phyloP scores from a whole-genome alignment of 129 eudicot species.

The Artemisia annua region DNA sequence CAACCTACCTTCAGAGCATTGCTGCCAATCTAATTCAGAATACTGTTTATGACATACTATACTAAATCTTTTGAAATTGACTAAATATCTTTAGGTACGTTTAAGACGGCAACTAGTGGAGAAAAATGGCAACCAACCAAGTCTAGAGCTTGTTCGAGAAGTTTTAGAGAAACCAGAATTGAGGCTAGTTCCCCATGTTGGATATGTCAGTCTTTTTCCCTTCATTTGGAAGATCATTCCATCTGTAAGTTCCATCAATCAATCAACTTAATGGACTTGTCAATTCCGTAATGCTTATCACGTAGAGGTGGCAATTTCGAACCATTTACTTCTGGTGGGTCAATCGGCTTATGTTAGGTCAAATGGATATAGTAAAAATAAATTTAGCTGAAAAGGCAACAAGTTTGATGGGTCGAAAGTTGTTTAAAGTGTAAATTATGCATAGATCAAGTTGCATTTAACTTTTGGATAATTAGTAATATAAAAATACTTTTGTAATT shows the following conservation, averaged over 20 bases:
- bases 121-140: constrained; percentile 46
- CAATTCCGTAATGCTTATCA: background rate
- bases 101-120: constrained; percentile 62
- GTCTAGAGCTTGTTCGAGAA: constrained; percentile 73
- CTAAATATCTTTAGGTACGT: constrained; percentile 58
- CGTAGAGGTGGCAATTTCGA: constrained; percentile 1
- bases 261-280: background rate
- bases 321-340: background rate
- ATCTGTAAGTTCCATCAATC: constrained; percentile 65
- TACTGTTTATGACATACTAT: constrained; percentile 1
- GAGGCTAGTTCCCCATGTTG: constrained; percentile 90
- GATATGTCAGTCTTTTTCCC: constrained; percentile 97
- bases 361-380: too few species aligned
- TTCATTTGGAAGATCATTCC: constrained; percentile 84
- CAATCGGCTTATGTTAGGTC: background rate
- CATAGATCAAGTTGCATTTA: too few species aligned
- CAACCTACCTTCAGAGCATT: constrained; percentile 1
- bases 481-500: too few species aligned
- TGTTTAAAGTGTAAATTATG: too few species aligned
- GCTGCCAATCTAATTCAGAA: background rate
- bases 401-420: too few species aligned
- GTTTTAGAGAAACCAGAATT: constrained; percentile 66
- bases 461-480: too few species aligned
- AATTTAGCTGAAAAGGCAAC: too few species aligned
- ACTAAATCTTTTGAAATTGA: background rate